These are phyloP conservation scores for Fraxinus platypoda DNA, from an alignment of 305 asterid genomes.

Conservation along the genomic window DNA sequence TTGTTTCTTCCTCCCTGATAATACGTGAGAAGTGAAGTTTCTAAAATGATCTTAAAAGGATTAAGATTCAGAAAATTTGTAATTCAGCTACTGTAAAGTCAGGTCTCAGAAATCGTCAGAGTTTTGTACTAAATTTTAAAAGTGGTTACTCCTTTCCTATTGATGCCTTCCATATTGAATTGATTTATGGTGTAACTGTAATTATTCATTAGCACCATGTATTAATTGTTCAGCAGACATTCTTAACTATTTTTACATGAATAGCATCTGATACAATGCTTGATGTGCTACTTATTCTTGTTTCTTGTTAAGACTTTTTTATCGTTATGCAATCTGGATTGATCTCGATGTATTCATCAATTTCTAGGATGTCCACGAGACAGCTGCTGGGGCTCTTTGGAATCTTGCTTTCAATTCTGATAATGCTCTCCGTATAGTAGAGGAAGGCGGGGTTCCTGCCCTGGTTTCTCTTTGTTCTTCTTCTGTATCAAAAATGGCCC, in stretches of 20 bases:
- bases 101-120: neutral
- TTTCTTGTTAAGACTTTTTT: neutral
- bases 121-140: neutral
- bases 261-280: neutral
- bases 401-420: slow-evolving; percentile 93
- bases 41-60: neutral
- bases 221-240: neutral
- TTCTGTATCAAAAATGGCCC: slow-evolving; percentile 89
- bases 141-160: neutral
- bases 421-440: slow-evolving; percentile 86
- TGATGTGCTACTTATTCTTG: neutral
- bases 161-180: neutral
- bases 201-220: slow-evolving; percentile 10
- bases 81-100: neutral
- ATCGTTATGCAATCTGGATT: neutral
- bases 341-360: slow-evolving; percentile 4
- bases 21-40: neutral
- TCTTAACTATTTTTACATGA: neutral
- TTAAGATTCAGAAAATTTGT: neutral
- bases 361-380: slow-evolving; percentile 90
- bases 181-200: neutral
- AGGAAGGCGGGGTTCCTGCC: slow-evolving; percentile 94
- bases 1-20: neutral
- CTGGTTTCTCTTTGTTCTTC: slow-evolving; percentile 73
- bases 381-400: slow-evolving; percentile 99